Evolutionary conservation across 768 basidiomycete species (phyloP).

Genomic region (Nevesoporus exiguus): DNA sequence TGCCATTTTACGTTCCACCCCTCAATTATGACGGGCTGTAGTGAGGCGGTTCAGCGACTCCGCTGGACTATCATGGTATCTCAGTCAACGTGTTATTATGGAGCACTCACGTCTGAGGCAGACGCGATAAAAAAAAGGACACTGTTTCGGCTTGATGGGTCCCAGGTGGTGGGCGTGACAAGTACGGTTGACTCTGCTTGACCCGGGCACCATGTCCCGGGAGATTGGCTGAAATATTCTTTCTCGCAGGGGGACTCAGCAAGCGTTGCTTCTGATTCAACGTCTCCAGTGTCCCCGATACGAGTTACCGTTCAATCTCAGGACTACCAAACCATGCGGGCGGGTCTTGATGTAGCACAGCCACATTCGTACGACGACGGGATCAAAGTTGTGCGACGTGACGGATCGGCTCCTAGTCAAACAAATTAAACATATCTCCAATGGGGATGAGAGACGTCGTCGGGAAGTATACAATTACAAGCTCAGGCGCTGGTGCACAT

Average conservation of each 20-base stretch:
- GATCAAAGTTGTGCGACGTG: neutral
- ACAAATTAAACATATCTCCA: neutral
- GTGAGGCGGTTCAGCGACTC: neutral
- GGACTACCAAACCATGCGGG: neutral
- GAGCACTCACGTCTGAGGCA: neutral
- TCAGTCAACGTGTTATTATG: neutral
- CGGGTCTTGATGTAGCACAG: no score
- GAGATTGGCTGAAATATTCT: neutral
- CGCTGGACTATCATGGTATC: no score
- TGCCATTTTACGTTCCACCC: constrained; percentile 5
- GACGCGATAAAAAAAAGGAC: neutral
- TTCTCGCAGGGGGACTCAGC: neutral
- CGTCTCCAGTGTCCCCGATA: neutral
- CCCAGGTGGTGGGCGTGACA: neutral
- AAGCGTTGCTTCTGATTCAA: neutral
- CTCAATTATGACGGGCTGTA: neutral
- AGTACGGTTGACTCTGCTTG: neutral
- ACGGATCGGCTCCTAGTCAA: neutral
- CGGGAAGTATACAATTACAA: no score
- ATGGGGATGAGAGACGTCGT: neutral
- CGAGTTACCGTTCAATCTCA: neutral
- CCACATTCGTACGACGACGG: no score
- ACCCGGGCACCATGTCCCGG: neutral
- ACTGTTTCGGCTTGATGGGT: neutral
- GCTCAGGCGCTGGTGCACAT: neutral